Evolutionary conservation across 768 basidiomycete species (phyloP).

Genomic region (Nidularia sp.): DNA sequence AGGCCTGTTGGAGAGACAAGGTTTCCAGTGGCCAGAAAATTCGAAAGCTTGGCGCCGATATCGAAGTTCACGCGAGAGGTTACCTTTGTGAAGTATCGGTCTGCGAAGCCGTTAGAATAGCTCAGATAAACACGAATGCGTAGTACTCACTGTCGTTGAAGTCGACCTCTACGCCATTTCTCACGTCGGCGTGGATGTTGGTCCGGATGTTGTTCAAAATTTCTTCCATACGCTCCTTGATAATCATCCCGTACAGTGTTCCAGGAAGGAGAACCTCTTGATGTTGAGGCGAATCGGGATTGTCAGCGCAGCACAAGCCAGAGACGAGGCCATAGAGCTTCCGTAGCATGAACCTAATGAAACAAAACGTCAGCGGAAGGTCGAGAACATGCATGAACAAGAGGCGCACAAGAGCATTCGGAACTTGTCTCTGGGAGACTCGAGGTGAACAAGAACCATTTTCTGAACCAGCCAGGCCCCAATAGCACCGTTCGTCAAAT

Average conservation of each 20-base stretch:
- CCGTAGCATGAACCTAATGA: slow-evolving; percentile 87
- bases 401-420: slow-evolving; percentile 79
- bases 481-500: slow-evolving; percentile 81
- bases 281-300: slow-evolving; percentile 98
- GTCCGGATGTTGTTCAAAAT: slow-evolving; percentile 68
- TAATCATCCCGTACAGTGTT: slow-evolving; percentile 90
- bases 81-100: slow-evolving; percentile 77
- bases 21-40: slow-evolving; percentile 97
- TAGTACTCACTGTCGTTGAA: slow-evolving; percentile 75
- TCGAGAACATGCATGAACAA: background rate
- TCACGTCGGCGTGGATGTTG: slow-evolving; percentile 69
- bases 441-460: slow-evolving; percentile 86
- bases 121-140: background rate
- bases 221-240: slow-evolving; percentile 96
- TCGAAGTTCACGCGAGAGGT: slow-evolving; percentile 83
- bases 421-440: slow-evolving; percentile 88
- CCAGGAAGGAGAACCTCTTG: slow-evolving; percentile 97
- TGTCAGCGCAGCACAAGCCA: slow-evolving; percentile 86
- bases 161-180: slow-evolving; percentile 77
- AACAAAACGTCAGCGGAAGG: background rate
- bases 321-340: slow-evolving; percentile 93
- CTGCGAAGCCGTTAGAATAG: slow-evolving; percentile 28
- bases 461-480: slow-evolving; percentile 83
- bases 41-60: slow-evolving; percentile 83
- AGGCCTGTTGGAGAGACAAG: slow-evolving; percentile 91